phyloP scores from a whole-genome alignment of 768 basidiomycete genomes.

The Mycena rosella region DNA sequence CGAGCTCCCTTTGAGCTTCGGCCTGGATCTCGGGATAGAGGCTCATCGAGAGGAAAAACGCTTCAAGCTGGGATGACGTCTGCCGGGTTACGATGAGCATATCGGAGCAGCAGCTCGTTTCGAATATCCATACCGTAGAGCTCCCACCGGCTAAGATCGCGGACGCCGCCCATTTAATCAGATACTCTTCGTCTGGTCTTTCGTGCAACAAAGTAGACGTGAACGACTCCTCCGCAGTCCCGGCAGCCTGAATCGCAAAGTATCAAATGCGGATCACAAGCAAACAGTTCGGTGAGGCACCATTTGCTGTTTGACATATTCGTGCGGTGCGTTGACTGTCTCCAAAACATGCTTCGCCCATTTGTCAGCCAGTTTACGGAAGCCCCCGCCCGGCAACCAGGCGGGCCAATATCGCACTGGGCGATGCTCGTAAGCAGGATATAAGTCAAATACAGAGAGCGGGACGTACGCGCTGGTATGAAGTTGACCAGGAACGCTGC shows the following conservation, averaged over 20 bases:
- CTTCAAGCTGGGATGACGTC: slow-evolving; percentile 41
- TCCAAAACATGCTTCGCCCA: not conserved
- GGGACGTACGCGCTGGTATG: slow-evolving; percentile 1
- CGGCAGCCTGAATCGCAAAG: slow-evolving; percentile 33
- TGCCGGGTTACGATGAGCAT: slow-evolving; percentile 1
- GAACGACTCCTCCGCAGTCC: slow-evolving; percentile 40
- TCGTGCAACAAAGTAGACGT: slow-evolving; percentile 36
- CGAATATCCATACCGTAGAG: slow-evolving; percentile 37
- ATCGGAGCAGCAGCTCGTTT: not conserved
- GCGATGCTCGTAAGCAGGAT: not conserved
- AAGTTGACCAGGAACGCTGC: slow-evolving; percentile 11
- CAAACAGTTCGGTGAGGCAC: not conserved
- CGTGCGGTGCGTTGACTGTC: not conserved
- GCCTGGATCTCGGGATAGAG: slow-evolving; percentile 42
- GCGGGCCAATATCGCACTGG: slow-evolving; percentile 45
- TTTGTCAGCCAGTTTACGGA: not conserved
- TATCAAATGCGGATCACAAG: not conserved
- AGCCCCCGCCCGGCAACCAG: slow-evolving; percentile 18
- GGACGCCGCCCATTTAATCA: slow-evolving; percentile 45
- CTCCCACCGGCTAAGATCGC: slow-evolving; percentile 53
- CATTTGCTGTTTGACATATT: slow-evolving; percentile 16
- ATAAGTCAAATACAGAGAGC: not conserved
- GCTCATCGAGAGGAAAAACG: slow-evolving; percentile 47
- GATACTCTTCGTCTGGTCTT: slow-evolving; percentile 36
- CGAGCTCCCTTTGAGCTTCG: slow-evolving; percentile 45